Evolutionary conservation across 306 rosid genomes (phyloP), one percentile per base, ranked within the genome.

Genomic region (Casuarina cunninghamiana): DNA sequence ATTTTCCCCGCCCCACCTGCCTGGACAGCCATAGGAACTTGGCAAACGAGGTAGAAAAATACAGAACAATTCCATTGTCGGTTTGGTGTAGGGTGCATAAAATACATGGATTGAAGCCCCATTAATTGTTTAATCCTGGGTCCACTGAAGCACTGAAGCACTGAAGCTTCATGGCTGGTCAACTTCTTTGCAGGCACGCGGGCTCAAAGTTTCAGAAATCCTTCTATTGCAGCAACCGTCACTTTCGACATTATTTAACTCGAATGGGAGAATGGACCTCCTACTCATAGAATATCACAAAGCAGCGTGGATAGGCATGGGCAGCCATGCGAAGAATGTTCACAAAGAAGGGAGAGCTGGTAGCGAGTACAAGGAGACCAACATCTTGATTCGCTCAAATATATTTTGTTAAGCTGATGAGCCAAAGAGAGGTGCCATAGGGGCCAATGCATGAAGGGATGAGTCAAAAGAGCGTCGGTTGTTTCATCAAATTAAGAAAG

Each of bases 391-490:
- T 7, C 66, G 77, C 79, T 78, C 45, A 58, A 61, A 46, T 70
- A 39, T 48, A 21, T 46, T 74, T 26, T 55, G 66, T 41, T 71
- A 80, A 69, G 43, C 69, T 53, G 82, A 82, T 81, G 78, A 74
- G 77, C 85, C 76, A 82, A 57, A 65, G 19, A 38, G 77, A 74
- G 84, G 81, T 46, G 74, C 32, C 32, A 26, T 26, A 26, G 32
- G 32, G 32, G 32, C 32, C 32, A 26, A 26, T 26, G 32, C 32
- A 26, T 26, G 39, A 80, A 68, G 73, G 8, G 61, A 2, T 38
- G 70, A 77, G 86, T 80, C 86, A 73, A 4, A n/a, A 26, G 55
- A 81, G 67, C 57, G 50, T 80, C 85, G 32, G 71, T 72, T 38
- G 11, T 82, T 75, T 12, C 15, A 21, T 55, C 9, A 42, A 26